Percentiles rank a stretch among this genome's conserved stretches.
Conservation (phyloP, 176 grass and related monocot species). For the Elaeis guineensis region DNA sequence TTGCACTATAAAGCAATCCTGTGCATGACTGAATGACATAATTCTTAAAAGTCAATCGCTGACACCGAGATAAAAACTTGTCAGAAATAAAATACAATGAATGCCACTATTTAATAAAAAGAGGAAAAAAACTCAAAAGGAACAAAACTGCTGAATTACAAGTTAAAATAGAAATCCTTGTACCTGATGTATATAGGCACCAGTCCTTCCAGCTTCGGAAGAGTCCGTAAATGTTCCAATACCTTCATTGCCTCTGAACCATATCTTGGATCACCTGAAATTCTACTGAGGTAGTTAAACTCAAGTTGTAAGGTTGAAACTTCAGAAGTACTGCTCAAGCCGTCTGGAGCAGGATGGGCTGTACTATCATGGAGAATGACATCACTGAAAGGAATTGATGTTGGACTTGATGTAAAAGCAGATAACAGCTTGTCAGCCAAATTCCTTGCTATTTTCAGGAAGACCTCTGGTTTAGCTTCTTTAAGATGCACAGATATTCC, state of each 20-base stretch:
- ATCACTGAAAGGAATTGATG: constrained; percentile 91
- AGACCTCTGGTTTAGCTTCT: constrained; percentile 41
- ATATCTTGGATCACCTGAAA: constrained; percentile 87
- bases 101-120: too few species aligned
- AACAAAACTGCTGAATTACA: too few species aligned
- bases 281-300: constrained; percentile 88
- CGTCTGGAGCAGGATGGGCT: constrained; percentile 73
- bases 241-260: constrained; percentile 77
- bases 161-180: neutral
- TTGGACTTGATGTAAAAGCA: constrained; percentile 82
- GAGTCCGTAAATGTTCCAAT: constrained; percentile 71
- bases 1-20: too few species aligned
- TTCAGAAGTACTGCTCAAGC: constrained; percentile 93
- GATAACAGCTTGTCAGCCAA: constrained; percentile 71
- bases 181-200: constrained; percentile 97
- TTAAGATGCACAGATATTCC: constrained; percentile 47
- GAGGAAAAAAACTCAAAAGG: too few species aligned
- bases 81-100: too few species aligned
- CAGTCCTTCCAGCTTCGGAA: constrained; percentile 81
- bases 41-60: too few species aligned
- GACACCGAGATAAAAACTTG: too few species aligned
- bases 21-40: too few species aligned
- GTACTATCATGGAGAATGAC: constrained; percentile 69
- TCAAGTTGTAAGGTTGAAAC: constrained; percentile 86
- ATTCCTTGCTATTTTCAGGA: constrained; percentile 71